Evolutionary conservation across 2,329 filamentous ascomycete genomes (phyloP).

Genomic region (Arthrobotrys iridis): DNA sequence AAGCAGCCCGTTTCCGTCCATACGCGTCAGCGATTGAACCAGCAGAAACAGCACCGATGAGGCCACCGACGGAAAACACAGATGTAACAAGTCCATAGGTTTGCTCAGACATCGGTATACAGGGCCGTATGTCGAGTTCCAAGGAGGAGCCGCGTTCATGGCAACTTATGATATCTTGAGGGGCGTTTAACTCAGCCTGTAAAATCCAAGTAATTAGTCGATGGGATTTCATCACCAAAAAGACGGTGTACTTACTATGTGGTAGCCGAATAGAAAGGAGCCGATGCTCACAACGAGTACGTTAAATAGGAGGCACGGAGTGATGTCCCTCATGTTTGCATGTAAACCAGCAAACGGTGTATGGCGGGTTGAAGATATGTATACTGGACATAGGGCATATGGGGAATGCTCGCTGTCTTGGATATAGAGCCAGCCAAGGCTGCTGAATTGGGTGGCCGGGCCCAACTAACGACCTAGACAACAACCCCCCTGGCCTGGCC

Average conservation of each 20-base stretch:
- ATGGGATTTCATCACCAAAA: neutral
- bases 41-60: slow-evolving; percentile 81
- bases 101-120: slow-evolving; percentile 78
- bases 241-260: slow-evolving; percentile 72
- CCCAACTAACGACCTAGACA: neutral
- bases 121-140: slow-evolving; percentile 70
- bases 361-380: no score
- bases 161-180: slow-evolving; percentile 92
- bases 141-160: slow-evolving; percentile 63
- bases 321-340: slow-evolving; percentile 64
- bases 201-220: neutral
- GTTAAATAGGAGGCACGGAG: slow-evolving; percentile 79
- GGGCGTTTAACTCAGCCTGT: slow-evolving; percentile 94
- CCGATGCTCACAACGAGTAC: slow-evolving; percentile 82
- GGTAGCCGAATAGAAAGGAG: slow-evolving; percentile 92
- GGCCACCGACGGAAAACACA: slow-evolving; percentile 88
- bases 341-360: no score
- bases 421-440: neutral
- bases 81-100: slow-evolving; percentile 79
- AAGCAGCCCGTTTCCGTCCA: slow-evolving; percentile 80
- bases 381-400: no score
- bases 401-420: neutral
- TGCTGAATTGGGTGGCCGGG: neutral
- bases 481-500: neutral
- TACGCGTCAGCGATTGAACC: slow-evolving; percentile 81